Conservation (phyloP, 441 rosid genomes). For the Macaranga tanarius region DNA sequence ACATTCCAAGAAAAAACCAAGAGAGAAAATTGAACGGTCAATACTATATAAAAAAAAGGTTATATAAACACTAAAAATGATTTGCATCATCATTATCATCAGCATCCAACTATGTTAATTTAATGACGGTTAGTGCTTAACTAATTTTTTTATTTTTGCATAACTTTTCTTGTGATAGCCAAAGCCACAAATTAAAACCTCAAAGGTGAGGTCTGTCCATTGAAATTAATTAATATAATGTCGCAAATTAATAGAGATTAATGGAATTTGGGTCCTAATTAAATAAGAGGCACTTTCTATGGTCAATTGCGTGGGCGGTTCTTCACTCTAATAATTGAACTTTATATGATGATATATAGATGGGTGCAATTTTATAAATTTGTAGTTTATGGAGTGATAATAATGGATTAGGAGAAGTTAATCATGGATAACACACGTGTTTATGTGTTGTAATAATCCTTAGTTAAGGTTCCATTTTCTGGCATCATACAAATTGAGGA, state of each 20-base stretch:
- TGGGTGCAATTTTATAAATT: no score
- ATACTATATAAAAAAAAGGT: background rate
- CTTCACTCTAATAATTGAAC: background rate
- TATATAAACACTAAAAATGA: background rate
- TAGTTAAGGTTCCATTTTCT: background rate
- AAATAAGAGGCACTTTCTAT: background rate
- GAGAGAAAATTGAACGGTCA: background rate
- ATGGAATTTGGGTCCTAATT: no score
- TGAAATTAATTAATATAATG: background rate
- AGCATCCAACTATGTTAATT: background rate
- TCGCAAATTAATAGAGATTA: no score
- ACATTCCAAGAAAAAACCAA: background rate
- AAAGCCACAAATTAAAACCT: background rate
- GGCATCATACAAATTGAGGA: background rate
- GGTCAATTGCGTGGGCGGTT: slow-evolving; percentile 3
- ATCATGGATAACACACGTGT: background rate
- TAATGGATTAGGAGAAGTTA: background rate
- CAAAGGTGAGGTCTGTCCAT: slow-evolving; percentile 8
- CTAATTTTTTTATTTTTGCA: background rate
- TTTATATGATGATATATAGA: background rate
- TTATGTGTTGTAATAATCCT: background rate
- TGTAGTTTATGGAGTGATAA: background rate
- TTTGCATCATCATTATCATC: background rate
- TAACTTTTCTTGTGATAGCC: background rate
- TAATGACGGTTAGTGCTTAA: background rate